Conservation (phyloP, 2,329 filamentous ascomycete genomes). For the Aspergillus terreus region DNA sequence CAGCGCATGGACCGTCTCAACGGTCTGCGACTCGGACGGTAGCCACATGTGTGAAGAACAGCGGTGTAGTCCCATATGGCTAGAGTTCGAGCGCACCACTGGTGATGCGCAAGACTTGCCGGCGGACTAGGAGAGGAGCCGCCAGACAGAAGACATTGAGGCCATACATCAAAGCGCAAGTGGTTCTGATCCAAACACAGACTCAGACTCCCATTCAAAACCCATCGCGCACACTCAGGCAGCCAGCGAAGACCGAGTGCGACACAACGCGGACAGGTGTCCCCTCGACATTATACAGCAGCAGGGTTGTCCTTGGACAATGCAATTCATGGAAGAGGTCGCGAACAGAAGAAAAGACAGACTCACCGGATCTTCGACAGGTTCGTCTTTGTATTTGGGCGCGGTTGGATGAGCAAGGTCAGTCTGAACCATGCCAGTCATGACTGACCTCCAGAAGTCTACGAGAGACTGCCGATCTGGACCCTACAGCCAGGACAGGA, state of each 20-base stretch:
- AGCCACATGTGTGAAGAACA: too few species aligned
- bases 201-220: background rate
- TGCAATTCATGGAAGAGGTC: slow-evolving; percentile 12
- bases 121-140: too few species aligned
- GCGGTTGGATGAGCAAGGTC: slow-evolving; percentile 35
- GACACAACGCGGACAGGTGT: slow-evolving; percentile 1
- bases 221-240: background rate
- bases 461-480: slow-evolving; percentile 9
- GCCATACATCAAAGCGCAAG: background rate
- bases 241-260: background rate
- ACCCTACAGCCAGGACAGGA: background rate
- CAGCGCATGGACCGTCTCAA: too few species aligned
- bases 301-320: slow-evolving; percentile 14
- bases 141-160: too few species aligned
- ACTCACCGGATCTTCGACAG: slow-evolving; percentile 47
- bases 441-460: slow-evolving; percentile 28
- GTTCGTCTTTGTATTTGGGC: slow-evolving; percentile 48
- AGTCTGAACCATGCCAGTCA: slow-evolving; percentile 44
- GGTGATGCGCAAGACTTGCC: too few species aligned
- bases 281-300: slow-evolving; percentile 1
- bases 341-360: slow-evolving; percentile 14
- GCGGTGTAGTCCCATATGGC: too few species aligned
- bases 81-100: too few species aligned
- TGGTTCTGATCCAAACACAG: background rate
- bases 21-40: too few species aligned